Evolutionary conservation across 768 basidiomycete genomes (phyloP).

Genomic region (Pleurotus citrinopileatus): DNA sequence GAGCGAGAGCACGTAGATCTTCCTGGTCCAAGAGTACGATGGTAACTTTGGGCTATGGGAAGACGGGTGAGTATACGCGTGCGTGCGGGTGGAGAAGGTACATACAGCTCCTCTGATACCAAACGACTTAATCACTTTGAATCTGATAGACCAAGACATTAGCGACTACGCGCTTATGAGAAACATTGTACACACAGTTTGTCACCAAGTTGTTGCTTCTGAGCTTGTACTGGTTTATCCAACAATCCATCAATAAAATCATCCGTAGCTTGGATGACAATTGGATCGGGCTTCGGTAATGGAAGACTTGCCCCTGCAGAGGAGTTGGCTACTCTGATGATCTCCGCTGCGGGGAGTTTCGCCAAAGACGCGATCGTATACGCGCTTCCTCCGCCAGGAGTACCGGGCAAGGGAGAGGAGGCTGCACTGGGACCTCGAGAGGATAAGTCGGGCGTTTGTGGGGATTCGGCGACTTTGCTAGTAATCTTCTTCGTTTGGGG

Average conservation of each 20-base stretch:
- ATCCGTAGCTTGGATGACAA: constrained; percentile 67
- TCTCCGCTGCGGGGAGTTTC: constrained; percentile 70
- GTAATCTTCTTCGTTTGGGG: constrained; percentile 61
- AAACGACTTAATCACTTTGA: constrained; percentile 69
- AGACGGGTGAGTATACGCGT: constrained; percentile 5
- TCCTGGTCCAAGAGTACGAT: constrained; percentile 82
- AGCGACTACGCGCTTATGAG: not conserved
- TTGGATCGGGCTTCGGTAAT: constrained; percentile 66
- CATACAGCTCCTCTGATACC: constrained; percentile 79
- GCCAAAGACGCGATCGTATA: constrained; percentile 73
- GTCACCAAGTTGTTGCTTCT: constrained; percentile 82
- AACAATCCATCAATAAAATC: constrained; percentile 64
- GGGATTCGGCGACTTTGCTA: constrained; percentile 42
- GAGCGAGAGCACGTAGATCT: constrained; percentile 78
- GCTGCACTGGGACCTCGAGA: constrained; percentile 71
- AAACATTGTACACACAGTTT: constrained; percentile 52
- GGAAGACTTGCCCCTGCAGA: constrained; percentile 41
- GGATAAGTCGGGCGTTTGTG: constrained; percentile 75
- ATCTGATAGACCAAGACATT: constrained; percentile 22
- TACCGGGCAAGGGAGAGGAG: constrained; percentile 66
- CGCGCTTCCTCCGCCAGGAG: constrained; percentile 40
- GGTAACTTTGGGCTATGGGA: constrained; percentile 74
- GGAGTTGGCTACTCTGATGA: constrained; percentile 59
- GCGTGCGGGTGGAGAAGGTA: constrained; percentile 13
- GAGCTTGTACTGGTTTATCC: constrained; percentile 50